Evolutionary conservation across 2,329 filamentous ascomycete species (phyloP).

Genomic region (Aspergillus ruber): DNA sequence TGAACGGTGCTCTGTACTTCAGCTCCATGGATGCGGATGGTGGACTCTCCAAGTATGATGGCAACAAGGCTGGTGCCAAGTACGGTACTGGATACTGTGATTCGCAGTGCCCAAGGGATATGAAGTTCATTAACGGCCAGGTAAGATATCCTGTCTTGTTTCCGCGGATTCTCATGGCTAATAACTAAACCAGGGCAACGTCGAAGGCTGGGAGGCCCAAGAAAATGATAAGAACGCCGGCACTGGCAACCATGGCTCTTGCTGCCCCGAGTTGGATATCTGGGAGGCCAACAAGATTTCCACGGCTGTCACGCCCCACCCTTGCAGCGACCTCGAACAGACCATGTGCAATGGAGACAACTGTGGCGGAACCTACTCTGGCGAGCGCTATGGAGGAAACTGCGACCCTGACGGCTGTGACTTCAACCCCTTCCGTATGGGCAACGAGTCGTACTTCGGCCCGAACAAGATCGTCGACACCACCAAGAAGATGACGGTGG

Average conservation of each 20-base stretch:
- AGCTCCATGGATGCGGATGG: constrained; percentile 56
- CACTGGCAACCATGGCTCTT: constrained; percentile 49
- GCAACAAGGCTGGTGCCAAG: constrained; percentile 51
- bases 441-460: constrained; percentile 58
- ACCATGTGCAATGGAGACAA: constrained; percentile 44
- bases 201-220: constrained; percentile 48
- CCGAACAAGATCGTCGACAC: constrained; percentile 53
- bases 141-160: constrained; percentile 5
- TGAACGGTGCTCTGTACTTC: constrained; percentile 66
- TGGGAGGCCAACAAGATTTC: constrained; percentile 64
- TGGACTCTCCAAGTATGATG: constrained; percentile 44
- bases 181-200: constrained; percentile 39
- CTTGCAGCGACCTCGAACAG: constrained; percentile 48
- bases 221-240: constrained; percentile 50
- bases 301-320: constrained; percentile 59
- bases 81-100: constrained; percentile 61
- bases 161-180: neutral
- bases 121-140: constrained; percentile 39
- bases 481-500: constrained; percentile 54
- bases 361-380: constrained; percentile 49
- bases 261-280: constrained; percentile 63
- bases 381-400: constrained; percentile 51
- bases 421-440: constrained; percentile 63
- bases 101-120: constrained; percentile 48
- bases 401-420: constrained; percentile 68